These are phyloP conservation scores for Lentinula novae-zelandiae DNA, from an alignment of 1,284 basidiomycete species.

Conservation along the genomic window DNA sequence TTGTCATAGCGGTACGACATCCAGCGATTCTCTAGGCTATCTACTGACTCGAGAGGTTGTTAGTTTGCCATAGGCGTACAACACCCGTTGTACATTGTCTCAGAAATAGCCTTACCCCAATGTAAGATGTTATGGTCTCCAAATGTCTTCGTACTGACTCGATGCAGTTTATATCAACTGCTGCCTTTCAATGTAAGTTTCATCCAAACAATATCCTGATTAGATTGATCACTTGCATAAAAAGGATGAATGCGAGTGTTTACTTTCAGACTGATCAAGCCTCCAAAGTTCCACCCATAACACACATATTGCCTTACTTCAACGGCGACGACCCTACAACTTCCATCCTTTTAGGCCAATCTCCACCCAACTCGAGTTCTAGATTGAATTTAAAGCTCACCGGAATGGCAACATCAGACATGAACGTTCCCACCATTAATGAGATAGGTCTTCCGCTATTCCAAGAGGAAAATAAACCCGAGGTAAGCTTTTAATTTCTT, in stretches of 20 bases:
- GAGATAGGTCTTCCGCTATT: slow-evolving; percentile 14
- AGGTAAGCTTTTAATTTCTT: slow-evolving; percentile 4
- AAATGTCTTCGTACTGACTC: not conserved
- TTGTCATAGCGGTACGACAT: slow-evolving; percentile 9
- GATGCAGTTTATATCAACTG: slow-evolving; percentile 13
- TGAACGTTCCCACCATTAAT: slow-evolving; percentile 9
- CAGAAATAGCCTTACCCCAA: slow-evolving; percentile 10
- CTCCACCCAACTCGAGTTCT: not conserved
- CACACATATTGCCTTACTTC: not conserved
- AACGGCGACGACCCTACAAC: not conserved
- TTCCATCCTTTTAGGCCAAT: not conserved
- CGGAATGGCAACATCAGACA: not conserved
- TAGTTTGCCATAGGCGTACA: slow-evolving; percentile 10
- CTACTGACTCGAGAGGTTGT: not conserved
- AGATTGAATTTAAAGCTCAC: not conserved
- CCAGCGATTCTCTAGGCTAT: not conserved
- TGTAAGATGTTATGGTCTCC: not conserved
- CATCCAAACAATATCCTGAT: not conserved
- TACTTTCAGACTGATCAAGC: slow-evolving; percentile 12
- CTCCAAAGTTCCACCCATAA: not conserved
- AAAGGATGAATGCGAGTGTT: slow-evolving; percentile 13
- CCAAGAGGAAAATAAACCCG: not conserved
- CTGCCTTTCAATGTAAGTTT: slow-evolving; percentile 13
- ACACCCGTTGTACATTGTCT: slow-evolving; percentile 8
- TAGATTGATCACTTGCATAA: not conserved